Conservation (phyloP, 495 filamentous ascomycete genomes). For the Cercophora samala region DNA sequence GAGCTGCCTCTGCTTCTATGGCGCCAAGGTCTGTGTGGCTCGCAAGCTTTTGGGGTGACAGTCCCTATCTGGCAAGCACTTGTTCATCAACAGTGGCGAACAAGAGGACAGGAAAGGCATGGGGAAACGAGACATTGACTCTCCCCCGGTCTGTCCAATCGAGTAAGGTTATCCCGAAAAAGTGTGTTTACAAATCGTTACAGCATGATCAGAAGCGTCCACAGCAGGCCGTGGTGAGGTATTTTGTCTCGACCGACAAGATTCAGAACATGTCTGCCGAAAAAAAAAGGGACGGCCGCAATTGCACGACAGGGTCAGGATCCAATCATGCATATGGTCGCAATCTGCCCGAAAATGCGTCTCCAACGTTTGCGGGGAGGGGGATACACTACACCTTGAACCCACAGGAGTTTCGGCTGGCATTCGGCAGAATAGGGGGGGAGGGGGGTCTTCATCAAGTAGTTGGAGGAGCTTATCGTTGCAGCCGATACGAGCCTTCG, state of each 20-base stretch:
- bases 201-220: background rate
- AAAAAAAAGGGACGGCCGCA: slow-evolving; percentile 12
- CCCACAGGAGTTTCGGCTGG: slow-evolving; percentile 12
- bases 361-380: slow-evolving; percentile 22
- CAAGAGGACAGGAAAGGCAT: background rate
- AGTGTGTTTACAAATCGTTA: background rate
- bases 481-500: slow-evolving; percentile 1
- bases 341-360: slow-evolving; percentile 23
- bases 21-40: background rate
- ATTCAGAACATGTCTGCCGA: slow-evolving; percentile 12
- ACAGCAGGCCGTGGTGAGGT: slow-evolving; percentile 16
- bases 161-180: background rate
- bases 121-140: background rate
- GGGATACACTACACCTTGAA: background rate
- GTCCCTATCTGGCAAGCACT: background rate
- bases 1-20: background rate
- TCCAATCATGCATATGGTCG: slow-evolving; percentile 24
- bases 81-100: background rate
- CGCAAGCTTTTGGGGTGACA: background rate
- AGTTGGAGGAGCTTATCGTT: slow-evolving; percentile 13
- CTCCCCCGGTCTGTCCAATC: background rate
- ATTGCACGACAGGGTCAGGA: slow-evolving; percentile 24
- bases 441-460: slow-evolving; percentile 1
- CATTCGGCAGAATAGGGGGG: slow-evolving; percentile 2
- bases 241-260: slow-evolving; percentile 23